phyloP scores from a whole-genome alignment of 176 grass and related monocot genomes.

The Leersia perrieri region DNA sequence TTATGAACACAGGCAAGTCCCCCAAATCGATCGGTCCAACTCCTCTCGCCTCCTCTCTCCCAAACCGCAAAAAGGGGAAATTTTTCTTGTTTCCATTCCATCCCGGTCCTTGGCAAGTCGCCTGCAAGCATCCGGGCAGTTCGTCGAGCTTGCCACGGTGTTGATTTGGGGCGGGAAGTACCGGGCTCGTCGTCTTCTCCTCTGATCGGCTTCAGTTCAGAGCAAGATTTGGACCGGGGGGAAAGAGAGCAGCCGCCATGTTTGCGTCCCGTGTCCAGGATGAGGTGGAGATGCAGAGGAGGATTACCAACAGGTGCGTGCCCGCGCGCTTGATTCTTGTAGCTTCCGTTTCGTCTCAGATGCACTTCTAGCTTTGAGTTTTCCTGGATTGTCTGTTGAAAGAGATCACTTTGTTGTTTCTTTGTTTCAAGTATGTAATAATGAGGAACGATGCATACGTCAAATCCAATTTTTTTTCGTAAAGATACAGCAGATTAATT shows the following conservation, averaged over 20 bases:
- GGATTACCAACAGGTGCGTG: slow-evolving; percentile 51
- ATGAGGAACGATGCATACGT: not conserved
- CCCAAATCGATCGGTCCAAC: slow-evolving; percentile 2
- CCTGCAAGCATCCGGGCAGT: not conserved
- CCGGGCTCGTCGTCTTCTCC: not conserved
- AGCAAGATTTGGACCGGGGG: slow-evolving; percentile 29
- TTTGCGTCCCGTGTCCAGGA: slow-evolving; percentile 65
- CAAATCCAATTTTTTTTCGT: slow-evolving; percentile 3
- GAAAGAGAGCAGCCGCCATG: slow-evolving; percentile 38
- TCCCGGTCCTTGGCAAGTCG: not conserved
- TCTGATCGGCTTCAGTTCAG: slow-evolving; percentile 19
- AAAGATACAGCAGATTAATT: not conserved
- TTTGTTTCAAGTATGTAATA: not conserved
- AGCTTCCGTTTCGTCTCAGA: not conserved
- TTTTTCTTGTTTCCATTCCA: not conserved
- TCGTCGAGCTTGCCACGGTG: slow-evolving; percentile 4
- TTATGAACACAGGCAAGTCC: not conserved
- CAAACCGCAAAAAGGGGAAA: not conserved
- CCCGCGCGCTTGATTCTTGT: not conserved
- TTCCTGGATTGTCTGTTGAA: not conserved
- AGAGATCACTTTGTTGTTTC: not conserved
- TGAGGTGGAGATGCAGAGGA: slow-evolving; percentile 83
- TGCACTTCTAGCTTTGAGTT: not conserved
- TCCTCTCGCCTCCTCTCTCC: not conserved
- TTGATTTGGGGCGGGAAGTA: slow-evolving; percentile 12